Conservation (phyloP, 2,329 filamentous ascomycete species). For the Nemania sp. region DNA sequence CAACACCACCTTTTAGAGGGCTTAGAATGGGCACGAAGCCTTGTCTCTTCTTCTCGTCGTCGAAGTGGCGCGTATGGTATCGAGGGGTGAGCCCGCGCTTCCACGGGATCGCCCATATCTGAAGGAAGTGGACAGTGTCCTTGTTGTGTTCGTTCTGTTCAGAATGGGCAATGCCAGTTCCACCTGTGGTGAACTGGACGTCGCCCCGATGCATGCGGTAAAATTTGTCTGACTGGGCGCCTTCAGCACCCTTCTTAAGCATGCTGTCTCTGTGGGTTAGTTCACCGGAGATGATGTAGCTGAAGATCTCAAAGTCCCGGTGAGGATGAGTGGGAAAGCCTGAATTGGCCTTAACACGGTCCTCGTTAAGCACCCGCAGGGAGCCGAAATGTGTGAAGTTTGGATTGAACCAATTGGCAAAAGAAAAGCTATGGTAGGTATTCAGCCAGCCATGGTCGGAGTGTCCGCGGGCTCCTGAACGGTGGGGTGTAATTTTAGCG, state of each 20-base stretch:
- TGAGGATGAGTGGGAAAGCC: constrained; percentile 90
- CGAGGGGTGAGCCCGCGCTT: constrained; percentile 76
- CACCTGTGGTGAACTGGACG: constrained; percentile 91
- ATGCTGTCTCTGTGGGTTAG: constrained; percentile 90
- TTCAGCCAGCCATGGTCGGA: constrained; percentile 89
- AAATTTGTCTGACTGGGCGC: constrained; percentile 70
- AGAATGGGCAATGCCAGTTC: constrained; percentile 81
- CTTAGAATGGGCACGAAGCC: constrained; percentile 81
- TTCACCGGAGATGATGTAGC: constrained; percentile 83
- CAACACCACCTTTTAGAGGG: constrained; percentile 74
- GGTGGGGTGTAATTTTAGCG: constrained; percentile 80
- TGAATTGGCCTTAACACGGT: constrained; percentile 77
- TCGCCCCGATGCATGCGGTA: constrained; percentile 81
- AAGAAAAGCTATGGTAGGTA: constrained; percentile 87
- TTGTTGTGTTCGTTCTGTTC: constrained; percentile 82
- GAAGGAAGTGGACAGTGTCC: constrained; percentile 83
- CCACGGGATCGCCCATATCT: constrained; percentile 90
- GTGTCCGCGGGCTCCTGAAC: constrained; percentile 78
- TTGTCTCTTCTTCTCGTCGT: constrained; percentile 77
- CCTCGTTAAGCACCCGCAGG: constrained; percentile 88
- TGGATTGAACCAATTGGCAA: constrained; percentile 78
- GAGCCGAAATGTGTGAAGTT: constrained; percentile 76
- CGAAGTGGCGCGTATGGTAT: constrained; percentile 81
- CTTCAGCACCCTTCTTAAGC: constrained; percentile 76
- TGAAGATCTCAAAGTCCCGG: constrained; percentile 90